A percentile compares a stretch with the other conserved stretches of the same genome.
Conservation (phyloP, 2,329 filamentous ascomycete species). For the Talaromyces sp. region DNA sequence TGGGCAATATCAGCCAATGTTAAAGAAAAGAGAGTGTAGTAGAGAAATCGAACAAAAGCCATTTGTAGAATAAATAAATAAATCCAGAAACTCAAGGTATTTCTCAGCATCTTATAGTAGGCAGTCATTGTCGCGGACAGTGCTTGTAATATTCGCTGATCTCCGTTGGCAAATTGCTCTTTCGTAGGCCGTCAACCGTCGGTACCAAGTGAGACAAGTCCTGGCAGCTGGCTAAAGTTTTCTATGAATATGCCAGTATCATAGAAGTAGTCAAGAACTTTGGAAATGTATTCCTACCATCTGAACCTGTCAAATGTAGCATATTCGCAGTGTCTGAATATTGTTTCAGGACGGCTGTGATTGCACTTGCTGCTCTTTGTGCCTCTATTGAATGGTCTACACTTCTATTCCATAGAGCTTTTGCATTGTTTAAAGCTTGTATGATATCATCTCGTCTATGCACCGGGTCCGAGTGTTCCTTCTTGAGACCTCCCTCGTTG, state of each 20-base stretch:
- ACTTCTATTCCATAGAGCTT: slow-evolving; percentile 7
- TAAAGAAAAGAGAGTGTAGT: neutral
- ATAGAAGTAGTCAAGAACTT: too few relatives aligned
- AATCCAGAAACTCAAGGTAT: neutral
- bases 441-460: slow-evolving; percentile 7
- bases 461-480: neutral
- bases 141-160: neutral
- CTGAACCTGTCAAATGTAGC: neutral
- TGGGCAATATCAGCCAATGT: neutral
- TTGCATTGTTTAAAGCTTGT: slow-evolving; percentile 4
- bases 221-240: neutral
- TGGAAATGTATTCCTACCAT: neutral
- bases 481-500: neutral
- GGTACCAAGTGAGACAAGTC: neutral
- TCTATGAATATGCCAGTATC: too few relatives aligned
- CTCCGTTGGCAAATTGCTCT: neutral
- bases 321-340: neutral
- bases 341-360: neutral
- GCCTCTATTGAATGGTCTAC: slow-evolving; percentile 4
- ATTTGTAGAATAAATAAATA: neutral
- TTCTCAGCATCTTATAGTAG: neutral
- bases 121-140: neutral
- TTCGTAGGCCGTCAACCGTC: neutral
- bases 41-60: neutral
- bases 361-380: slow-evolving; percentile 8